These are phyloP conservation scores for Ceratocystis albifundus DNA, from an alignment of 2,329 filamentous ascomycete species.

Conservation along the genomic window DNA sequence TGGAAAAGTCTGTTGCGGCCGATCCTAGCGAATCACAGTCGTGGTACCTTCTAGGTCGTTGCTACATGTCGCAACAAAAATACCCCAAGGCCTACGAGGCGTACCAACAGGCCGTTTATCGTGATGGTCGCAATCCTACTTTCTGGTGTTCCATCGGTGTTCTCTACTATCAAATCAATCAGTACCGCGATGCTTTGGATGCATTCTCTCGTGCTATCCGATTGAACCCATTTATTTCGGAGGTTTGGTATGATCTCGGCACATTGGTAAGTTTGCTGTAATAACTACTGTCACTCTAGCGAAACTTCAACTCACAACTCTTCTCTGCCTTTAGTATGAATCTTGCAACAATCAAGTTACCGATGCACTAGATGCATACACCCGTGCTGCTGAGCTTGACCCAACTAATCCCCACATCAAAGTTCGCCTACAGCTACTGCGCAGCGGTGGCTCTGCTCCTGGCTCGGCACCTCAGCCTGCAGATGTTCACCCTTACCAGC, in stretches of 20 bases:
- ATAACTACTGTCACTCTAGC: not conserved
- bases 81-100: constrained; percentile 98
- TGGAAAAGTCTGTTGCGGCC: constrained; percentile 90
- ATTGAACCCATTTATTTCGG: constrained; percentile 93
- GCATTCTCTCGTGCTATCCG: constrained; percentile 95
- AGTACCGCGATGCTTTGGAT: constrained; percentile 94
- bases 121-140: constrained; percentile 91
- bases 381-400: constrained; percentile 86
- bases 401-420: constrained; percentile 93
- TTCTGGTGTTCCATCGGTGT: constrained; percentile 99
- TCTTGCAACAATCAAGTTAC: constrained; percentile 98
- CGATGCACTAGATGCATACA: constrained; percentile 91
- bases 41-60: constrained; percentile 94
- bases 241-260: constrained; percentile 97
- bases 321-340: constrained; percentile 56
- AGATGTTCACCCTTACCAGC: constrained; percentile 90
- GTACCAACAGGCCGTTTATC: constrained; percentile 96
- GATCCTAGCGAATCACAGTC: constrained; percentile 93
- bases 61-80: constrained; percentile 99
- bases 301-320: constrained; percentile 28
- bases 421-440: constrained; percentile 76
- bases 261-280: constrained; percentile 60
- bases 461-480: constrained; percentile 71
- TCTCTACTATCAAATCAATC: constrained; percentile 98
- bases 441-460: constrained; percentile 64